phyloP scores from a whole-genome alignment of 2,329 filamentous ascomycete species.

The Penicillium aurantiogriseum region DNA sequence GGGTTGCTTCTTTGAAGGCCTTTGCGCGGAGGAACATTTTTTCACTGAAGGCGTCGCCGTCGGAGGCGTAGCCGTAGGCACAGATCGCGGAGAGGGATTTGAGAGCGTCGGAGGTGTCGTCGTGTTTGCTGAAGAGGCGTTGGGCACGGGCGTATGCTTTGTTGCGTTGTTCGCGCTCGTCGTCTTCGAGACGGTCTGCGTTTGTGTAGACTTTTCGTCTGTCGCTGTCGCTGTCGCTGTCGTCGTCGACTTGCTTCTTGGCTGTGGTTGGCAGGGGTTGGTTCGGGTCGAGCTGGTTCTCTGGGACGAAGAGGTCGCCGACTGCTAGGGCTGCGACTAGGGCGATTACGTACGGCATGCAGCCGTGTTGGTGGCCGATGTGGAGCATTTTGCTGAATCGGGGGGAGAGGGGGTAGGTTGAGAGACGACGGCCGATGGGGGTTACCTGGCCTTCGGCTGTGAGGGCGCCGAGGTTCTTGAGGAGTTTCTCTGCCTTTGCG shows the following conservation, averaged over 20 bases:
- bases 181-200: constrained; percentile 69
- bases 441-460: constrained; percentile 72
- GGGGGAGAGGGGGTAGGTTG: constrained; percentile 84
- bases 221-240: constrained; percentile 41
- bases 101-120: constrained; percentile 81
- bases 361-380: constrained; percentile 77
- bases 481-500: constrained; percentile 77
- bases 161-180: constrained; percentile 63
- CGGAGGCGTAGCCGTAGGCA: constrained; percentile 73
- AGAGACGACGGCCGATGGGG: constrained; percentile 74
- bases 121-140: constrained; percentile 73
- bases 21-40: constrained; percentile 84
- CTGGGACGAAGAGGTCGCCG: constrained; percentile 80
- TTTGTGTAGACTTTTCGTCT: constrained; percentile 53
- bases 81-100: constrained; percentile 87
- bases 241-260: constrained; percentile 37
- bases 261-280: background rate
- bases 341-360: constrained; percentile 81
- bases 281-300: constrained; percentile 69
- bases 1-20: constrained; percentile 78
- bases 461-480: constrained; percentile 82
- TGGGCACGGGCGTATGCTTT: constrained; percentile 70
- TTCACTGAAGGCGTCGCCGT: constrained; percentile 70
- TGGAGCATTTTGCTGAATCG: constrained; percentile 90
- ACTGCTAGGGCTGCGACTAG: constrained; percentile 86